Conservation (phyloP, 2,329 filamentous ascomycete genomes). For the Epichloe bromicola region DNA sequence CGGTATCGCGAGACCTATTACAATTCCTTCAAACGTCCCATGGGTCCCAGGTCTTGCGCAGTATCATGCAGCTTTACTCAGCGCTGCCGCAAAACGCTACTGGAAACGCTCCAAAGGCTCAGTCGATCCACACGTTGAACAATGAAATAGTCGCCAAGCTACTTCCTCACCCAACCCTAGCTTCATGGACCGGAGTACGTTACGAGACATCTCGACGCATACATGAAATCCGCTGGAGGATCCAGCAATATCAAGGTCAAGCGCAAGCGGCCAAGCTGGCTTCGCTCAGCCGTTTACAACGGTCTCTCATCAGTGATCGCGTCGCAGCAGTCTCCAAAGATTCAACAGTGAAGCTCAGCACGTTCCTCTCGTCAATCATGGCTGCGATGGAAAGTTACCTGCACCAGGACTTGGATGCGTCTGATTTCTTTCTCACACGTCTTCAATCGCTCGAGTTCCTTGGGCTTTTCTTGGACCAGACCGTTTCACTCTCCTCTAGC, state of each 20-base stretch:
- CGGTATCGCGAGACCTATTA: conserved; percentile 13
- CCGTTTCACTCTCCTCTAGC: conserved; percentile 32
- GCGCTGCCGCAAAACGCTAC: conserved; percentile 16
- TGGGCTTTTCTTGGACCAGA: conserved; percentile 42
- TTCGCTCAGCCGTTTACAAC: conserved; percentile 45
- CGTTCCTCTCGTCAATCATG: conserved; percentile 35
- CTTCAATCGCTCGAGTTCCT: conserved; percentile 23
- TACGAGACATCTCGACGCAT: conserved; percentile 38
- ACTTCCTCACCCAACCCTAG: conserved; percentile 23
- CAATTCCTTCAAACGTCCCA: conserved; percentile 19
- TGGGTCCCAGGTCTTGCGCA: conserved; percentile 17
- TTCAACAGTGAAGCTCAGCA: conserved; percentile 40
- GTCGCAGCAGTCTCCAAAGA: conserved; percentile 46
- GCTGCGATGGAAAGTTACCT: conserved; percentile 31
- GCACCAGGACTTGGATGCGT: conserved; percentile 15
- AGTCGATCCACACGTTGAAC: conserved; percentile 46
- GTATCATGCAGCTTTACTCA: conserved; percentile 24
- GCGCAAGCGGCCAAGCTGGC: conserved; percentile 36
- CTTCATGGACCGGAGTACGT: conserved; percentile 37
- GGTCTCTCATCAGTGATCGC: conserved; percentile 41
- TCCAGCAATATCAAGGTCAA: conserved; percentile 25
- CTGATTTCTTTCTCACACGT: conserved; percentile 1
- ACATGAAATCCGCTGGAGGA: conserved; percentile 24
- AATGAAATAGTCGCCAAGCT: conserved; percentile 41
- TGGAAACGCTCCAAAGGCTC: conserved; percentile 23